Percentiles rank a stretch among this genome's conserved stretches.
These are phyloP conservation scores for Crithidia sp. DNA, from an alignment of 208 protist genomes.

Conservation along the genomic window DNA sequence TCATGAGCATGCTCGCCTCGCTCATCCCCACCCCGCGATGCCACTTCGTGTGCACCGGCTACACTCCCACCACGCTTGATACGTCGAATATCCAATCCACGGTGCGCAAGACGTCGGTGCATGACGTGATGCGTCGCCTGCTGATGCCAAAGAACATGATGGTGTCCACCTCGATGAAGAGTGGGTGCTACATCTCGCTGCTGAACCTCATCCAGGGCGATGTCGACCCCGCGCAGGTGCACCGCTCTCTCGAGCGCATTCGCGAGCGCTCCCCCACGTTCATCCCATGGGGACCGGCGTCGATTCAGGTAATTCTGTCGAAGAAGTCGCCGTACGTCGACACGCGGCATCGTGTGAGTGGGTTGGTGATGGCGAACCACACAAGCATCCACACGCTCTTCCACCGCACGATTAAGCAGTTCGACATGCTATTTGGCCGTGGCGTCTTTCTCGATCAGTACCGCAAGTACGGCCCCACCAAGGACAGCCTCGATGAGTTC, in stretches of 20 bases:
- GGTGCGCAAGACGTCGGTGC: constrained; percentile 99
- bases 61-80: constrained; percentile 97
- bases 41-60: constrained; percentile 99
- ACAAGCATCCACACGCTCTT: constrained; percentile 97
- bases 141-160: constrained; percentile 99
- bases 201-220: constrained; percentile 99
- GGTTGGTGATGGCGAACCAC: constrained; percentile 99
- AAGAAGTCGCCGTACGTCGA: constrained; percentile 97
- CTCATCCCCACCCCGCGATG: constrained; percentile 99
- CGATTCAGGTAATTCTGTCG: constrained; percentile 96
- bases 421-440: constrained; percentile 94
- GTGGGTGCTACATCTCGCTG: constrained; percentile 98
- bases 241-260: constrained; percentile 99
- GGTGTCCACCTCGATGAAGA: constrained; percentile 92
- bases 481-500: constrained; percentile 97
- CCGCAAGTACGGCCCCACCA: constrained; percentile 91
- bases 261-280: constrained; percentile 97
- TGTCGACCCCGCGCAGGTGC: constrained; percentile 98
- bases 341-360: constrained; percentile 96
- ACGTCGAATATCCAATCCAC: constrained; percentile 84
- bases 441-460: constrained; percentile 96
- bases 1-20: constrained; percentile 97
- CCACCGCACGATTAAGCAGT: constrained; percentile 90
- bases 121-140: constrained; percentile 99
- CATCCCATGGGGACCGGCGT: constrained; percentile 98